Conservation (phyloP, 2,329 filamentous ascomycete species). For the Ophiobolus disseminans region DNA sequence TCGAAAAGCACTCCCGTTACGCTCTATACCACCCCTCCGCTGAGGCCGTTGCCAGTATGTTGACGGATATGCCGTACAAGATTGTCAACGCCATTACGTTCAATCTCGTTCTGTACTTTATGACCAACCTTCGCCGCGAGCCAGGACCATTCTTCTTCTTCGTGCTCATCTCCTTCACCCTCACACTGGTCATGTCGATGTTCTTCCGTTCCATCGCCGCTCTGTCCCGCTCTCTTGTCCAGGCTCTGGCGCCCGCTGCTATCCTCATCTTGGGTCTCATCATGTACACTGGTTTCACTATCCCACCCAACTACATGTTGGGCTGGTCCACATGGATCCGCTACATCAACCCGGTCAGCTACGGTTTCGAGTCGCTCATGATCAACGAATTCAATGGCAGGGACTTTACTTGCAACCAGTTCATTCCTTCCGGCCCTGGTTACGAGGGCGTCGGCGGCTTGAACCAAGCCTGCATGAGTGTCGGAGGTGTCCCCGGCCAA, state of each 20-base stretch:
- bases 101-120: constrained; percentile 84
- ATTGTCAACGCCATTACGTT: constrained; percentile 76
- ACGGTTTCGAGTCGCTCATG: constrained; percentile 81
- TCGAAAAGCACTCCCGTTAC: constrained; percentile 87
- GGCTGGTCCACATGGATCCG: constrained; percentile 85
- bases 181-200: constrained; percentile 82
- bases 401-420: constrained; percentile 60
- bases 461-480: constrained; percentile 50
- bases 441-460: constrained; percentile 48
- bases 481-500: constrained; percentile 52
- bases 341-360: constrained; percentile 79
- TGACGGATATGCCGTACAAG: constrained; percentile 86
- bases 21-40: constrained; percentile 89
- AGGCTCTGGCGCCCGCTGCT: constrained; percentile 64
- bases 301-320: constrained; percentile 69
- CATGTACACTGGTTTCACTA: constrained; percentile 71
- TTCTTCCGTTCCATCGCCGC: constrained; percentile 84
- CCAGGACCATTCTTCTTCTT: constrained; percentile 85
- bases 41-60: constrained; percentile 86
- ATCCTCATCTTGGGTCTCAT: constrained; percentile 70
- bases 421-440: constrained; percentile 51
- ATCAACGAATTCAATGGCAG: constrained; percentile 80
- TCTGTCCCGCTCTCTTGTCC: constrained; percentile 69
- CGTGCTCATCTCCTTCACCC: constrained; percentile 75
- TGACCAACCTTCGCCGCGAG: constrained; percentile 79